Conservation (phyloP, 139 green algal genomes). For the Chlorella sp. region DNA sequence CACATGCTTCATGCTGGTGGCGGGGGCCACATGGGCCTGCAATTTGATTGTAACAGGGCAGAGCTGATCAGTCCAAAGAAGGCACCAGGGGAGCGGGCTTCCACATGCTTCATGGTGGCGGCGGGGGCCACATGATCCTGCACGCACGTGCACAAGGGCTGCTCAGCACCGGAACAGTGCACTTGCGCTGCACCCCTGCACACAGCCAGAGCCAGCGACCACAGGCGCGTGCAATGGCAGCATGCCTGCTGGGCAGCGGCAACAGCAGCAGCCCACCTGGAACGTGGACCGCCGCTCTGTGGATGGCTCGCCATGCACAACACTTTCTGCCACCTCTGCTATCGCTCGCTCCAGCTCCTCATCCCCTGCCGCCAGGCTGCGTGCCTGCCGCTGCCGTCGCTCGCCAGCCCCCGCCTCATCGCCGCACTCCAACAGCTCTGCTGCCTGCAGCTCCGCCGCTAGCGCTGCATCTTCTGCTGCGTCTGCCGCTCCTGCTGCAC, state of each 20-base stretch:
- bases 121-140: conserved; percentile 59
- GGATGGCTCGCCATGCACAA: conserved; percentile 74
- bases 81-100: conserved; percentile 44
- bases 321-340: conserved; percentile 28
- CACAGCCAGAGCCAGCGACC: too few species aligned
- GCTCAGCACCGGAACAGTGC: too few species aligned
- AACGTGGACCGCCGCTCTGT: conserved; percentile 84
- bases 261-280: too few species aligned
- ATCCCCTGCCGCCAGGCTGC: background rate
- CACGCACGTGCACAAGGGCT: too few species aligned
- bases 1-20: conserved; percentile 49
- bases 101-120: conserved; percentile 37
- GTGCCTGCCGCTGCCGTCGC: background rate
- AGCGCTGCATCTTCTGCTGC: background rate
- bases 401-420: background rate
- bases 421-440: background rate
- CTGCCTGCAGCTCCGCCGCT: background rate
- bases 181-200: too few species aligned
- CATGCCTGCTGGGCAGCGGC: too few species aligned
- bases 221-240: too few species aligned
- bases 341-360: background rate
- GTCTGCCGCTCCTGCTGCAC: background rate
- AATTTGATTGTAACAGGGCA: background rate
- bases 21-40: conserved; percentile 54
- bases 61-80: background rate